Evolutionary conservation across 192 early-diverging fungal species (phyloP).

Genomic region (Anaeromyces robustus): DNA sequence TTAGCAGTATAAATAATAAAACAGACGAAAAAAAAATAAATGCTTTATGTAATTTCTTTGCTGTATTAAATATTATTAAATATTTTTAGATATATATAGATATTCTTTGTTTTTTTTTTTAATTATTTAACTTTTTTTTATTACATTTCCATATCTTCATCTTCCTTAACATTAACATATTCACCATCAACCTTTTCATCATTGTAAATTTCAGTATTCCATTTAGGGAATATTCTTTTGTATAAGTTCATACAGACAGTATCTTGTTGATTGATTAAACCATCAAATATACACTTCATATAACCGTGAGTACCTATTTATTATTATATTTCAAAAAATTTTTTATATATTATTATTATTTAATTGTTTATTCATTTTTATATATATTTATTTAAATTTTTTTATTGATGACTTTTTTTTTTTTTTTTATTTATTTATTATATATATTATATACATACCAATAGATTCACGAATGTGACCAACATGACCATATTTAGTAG

Average conservation of each 20-base stretch:
- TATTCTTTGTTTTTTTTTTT: too few relatives aligned
- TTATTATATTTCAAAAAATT: neutral
- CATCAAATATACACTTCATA: conserved; percentile 88
- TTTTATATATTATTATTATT: too few relatives aligned
- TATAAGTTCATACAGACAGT: conserved; percentile 92
- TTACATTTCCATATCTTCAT: neutral
- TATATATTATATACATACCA: neutral
- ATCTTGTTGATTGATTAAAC: conserved; percentile 78
- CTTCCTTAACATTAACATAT: neutral
- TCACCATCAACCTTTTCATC: neutral
- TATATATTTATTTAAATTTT: too few relatives aligned
- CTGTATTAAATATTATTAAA: too few relatives aligned
- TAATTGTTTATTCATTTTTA: too few relatives aligned
- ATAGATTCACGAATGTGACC: conserved; percentile 88
- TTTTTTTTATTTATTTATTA: too few relatives aligned
- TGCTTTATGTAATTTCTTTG: too few relatives aligned
- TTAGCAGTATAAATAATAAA: too few relatives aligned
- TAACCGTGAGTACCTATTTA: conserved; percentile 96
- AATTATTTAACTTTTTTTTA: too few relatives aligned
- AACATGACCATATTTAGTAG: conserved; percentile 74
- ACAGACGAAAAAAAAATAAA: too few relatives aligned
- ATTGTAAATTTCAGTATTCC: conserved; percentile 45
- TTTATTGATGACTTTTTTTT: too few relatives aligned
- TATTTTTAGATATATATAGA: too few relatives aligned
- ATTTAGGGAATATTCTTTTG: conserved; percentile 93